Base-by-base conservation (phyloP, 306 rosid species). In the Cucumis cinereus region DNA sequence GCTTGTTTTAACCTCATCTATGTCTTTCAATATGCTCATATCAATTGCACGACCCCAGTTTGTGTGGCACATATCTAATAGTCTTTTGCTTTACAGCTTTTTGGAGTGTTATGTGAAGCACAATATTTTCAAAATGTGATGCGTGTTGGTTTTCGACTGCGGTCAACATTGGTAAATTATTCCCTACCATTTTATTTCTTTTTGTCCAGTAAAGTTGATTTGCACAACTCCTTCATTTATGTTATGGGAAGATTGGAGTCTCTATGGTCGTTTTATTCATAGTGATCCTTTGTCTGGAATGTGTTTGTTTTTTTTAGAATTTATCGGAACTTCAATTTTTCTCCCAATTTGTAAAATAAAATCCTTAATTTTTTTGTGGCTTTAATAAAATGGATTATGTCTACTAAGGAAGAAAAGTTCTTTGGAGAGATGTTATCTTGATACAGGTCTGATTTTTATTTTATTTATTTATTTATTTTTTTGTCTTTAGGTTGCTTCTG, bases 71-170 rank as follows among this genome's bases (percentile, higher is more conserved):
- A 28, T 20, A 61, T 53, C 60, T 56, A 50, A 57, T 79, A 1
- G 35, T 16, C 8, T 7, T 41, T 64, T 40, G 38, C 19, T 52
- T 58, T n/a, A 26, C 83, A 94, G 98, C 87, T 81, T 61, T 58
- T 82, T 47, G 98, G 98, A 56, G 98, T 93, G 67, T 79, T 93
- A 83, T 87, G 60, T 64, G 98, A 93, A 88, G 98, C 94, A 76
- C 98, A 93, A 77, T 93, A 93, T 83, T 91, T 91, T 84, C 98
- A 93, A 84, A 91, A 93, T 79, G 96, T 90, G 73, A 91, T 88
- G 91, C 96, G 98, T 33, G 95, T 91, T 86, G 98, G 96, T 79
- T 93, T 10, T 33, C 86, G 93, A 76, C 78, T 93, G 70, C 85
- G 94, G 79, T 86, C 98, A 60, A 90, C 97, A 20, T 78, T 93